Evolutionary conservation across 2,329 filamentous ascomycete species (phyloP), one percentile per base, ranked within the genome.

Genomic region (Ploettnerulaceae sp.): DNA sequence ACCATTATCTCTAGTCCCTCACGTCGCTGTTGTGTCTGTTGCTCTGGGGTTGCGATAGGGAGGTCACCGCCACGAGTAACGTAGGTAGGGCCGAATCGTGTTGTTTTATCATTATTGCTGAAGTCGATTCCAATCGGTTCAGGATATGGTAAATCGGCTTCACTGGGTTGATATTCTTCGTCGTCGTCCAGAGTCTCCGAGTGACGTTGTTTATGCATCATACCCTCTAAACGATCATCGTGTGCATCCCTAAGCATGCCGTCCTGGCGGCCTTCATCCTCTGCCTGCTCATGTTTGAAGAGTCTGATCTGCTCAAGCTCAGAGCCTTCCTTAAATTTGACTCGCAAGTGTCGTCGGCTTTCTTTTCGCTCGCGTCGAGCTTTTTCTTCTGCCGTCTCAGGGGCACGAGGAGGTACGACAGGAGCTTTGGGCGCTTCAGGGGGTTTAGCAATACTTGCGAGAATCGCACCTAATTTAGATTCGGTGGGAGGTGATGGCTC

Each of bases 161-260:
- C 57, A 29, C 39, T 47, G 24, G 55, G 48, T 25, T 59, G 53
- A 39, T 54, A 53, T n/a, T 64, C 62, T 28, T 63, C 76, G 18
- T 77, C 75, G 0, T 73, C 69, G 1, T 84, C 78, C 74, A 8
- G 82, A 75, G 72, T 69, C 21, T 71, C 71, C 12, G 52, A 51
- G 6, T 72, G 68, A 35, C 74, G 70, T 53, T 74, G 72, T 57
- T 81, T 82, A 42, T 82, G 68, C 56, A 84, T 80, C 71, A 84
- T 81, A 38, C 86, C 83, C 59, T 87, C 86, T 4, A 80, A 81
- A 39, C 81, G 80, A 58, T 87, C 82, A 61, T 89, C 85, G 22
- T 77, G 76, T 3, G 83, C 83, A 63, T 89, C 84, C 38, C 79
- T 79, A 31, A 83, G 76, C 73, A 87, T 81, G 58, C 80, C 84